Percentiles rank a stretch among this genome's conserved stretches.
These are phyloP conservation scores for Penicillium sp. DNA, from an alignment of 2,329 filamentous ascomycete genomes.

Conservation along the genomic window DNA sequence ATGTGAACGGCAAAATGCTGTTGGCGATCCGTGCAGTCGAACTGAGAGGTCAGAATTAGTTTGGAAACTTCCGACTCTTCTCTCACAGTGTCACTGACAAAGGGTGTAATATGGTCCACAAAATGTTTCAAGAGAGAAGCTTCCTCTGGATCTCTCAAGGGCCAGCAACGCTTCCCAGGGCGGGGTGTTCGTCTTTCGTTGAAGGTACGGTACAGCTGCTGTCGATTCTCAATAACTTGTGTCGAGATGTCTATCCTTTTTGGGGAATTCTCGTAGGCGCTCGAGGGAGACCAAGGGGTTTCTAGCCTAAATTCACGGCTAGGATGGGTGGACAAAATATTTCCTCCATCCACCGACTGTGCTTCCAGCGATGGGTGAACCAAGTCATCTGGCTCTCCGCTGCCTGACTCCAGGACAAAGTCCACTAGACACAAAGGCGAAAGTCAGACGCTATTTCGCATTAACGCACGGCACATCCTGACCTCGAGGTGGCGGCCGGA, in stretches of 20 bases:
- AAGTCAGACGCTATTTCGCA: constrained; percentile 6
- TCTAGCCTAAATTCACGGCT: too few relatives aligned
- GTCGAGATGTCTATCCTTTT: background rate
- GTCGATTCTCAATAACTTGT: background rate
- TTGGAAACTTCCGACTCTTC: background rate
- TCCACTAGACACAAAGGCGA: constrained; percentile 15
- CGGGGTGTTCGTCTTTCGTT: background rate
- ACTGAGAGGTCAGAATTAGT: constrained; percentile 9
- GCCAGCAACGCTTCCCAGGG: constrained; percentile 14
- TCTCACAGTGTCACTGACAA: constrained; percentile 15
- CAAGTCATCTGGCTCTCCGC: constrained; percentile 11
- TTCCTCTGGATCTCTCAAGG: constrained; percentile 20
- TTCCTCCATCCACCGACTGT: too few relatives aligned
- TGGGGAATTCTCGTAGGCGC: too few relatives aligned
- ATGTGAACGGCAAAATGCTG: constrained; percentile 29
- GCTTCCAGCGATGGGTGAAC: background rate
- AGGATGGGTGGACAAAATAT: too few relatives aligned
- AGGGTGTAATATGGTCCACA: constrained; percentile 19
- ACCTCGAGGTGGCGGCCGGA: constrained; percentile 24
- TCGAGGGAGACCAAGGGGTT: too few relatives aligned
- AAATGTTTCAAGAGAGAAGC: constrained; percentile 20
- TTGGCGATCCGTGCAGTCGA: constrained; percentile 27
- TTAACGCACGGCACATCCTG: background rate
- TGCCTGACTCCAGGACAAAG: constrained; percentile 22
- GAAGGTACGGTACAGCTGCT: background rate